Conservation (phyloP, 441 rosid genomes). For the Bruguiera hainesii region DNA sequence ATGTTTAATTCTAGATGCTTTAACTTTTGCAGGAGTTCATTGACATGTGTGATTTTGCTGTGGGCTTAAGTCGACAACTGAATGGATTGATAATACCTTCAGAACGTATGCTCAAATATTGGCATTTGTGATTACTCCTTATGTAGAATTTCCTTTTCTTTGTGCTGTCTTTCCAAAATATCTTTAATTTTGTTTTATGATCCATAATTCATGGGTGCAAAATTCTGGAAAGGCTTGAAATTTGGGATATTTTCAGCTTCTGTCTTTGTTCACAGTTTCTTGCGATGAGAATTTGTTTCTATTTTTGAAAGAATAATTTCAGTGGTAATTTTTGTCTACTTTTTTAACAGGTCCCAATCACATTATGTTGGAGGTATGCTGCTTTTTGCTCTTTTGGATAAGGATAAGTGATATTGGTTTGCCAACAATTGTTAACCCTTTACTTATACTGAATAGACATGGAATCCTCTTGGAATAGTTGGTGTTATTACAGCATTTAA, state of each 20-base stretch:
- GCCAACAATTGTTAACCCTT: slow-evolving; percentile 11
- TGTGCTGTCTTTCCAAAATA: slow-evolving; percentile 9
- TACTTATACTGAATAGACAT: slow-evolving; percentile 49
- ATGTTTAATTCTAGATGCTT: not conserved
- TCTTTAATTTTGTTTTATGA: slow-evolving; percentile 4
- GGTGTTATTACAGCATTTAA: slow-evolving; percentile 98
- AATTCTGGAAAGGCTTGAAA: not conserved
- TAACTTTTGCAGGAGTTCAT: slow-evolving; percentile 72
- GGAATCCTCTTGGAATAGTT: slow-evolving; percentile 97
- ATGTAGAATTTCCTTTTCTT: not conserved
- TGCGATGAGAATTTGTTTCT: not conserved
- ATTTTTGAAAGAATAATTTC: not conserved
- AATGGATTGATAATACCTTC: slow-evolving; percentile 93
- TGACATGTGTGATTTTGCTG: slow-evolving; percentile 98
- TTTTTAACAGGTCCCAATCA: slow-evolving; percentile 83
- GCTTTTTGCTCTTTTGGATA: slow-evolving; percentile 18
- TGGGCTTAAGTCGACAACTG: slow-evolving; percentile 93
- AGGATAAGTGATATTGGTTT: slow-evolving; percentile 1
- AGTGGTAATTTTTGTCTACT: slow-evolving; percentile 19
- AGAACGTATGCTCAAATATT: slow-evolving; percentile 67
- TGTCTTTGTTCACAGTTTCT: not conserved
- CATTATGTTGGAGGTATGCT: slow-evolving; percentile 84
- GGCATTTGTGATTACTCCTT: not conserved
- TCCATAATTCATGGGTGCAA: not conserved
- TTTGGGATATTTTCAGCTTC: slow-evolving; percentile 1